These are phyloP conservation scores for Seminavis robusta DNA, from an alignment of 108 stramenopile genomes.

Conservation along the genomic window DNA sequence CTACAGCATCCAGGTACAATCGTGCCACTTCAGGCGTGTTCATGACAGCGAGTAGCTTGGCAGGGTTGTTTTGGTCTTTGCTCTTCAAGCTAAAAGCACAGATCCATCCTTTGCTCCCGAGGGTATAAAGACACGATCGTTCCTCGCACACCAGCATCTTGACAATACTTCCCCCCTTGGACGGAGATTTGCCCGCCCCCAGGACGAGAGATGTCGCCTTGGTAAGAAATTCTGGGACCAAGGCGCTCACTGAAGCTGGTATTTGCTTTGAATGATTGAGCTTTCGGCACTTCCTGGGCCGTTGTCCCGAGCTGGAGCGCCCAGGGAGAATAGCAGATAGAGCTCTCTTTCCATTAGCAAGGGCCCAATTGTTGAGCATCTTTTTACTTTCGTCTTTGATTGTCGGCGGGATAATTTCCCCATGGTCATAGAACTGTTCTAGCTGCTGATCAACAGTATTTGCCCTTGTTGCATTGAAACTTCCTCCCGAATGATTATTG, in stretches of 20 bases:
- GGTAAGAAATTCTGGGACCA: constrained; percentile 62
- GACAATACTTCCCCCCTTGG: constrained; percentile 71
- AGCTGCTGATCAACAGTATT: constrained; percentile 25
- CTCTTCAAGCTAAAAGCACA: constrained; percentile 64
- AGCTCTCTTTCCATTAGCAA: too few relatives aligned
- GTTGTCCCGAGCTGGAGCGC: too few relatives aligned
- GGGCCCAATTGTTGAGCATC: too few relatives aligned
- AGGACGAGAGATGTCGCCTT: constrained; percentile 42
- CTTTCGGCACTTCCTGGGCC: constrained; percentile 78
- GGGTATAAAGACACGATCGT: constrained; percentile 66
- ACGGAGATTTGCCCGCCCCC: constrained; percentile 43
- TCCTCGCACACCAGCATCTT: constrained; percentile 67
- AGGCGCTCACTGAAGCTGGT: constrained; percentile 27
- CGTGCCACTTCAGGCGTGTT: constrained; percentile 59
- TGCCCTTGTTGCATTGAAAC: constrained; percentile 1
- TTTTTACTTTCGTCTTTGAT: neutral
- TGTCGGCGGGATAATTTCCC: constrained; percentile 3
- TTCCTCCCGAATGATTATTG: constrained; percentile 1
- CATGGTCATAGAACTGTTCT: constrained; percentile 47
- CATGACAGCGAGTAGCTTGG: constrained; percentile 49
- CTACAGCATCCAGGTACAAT: constrained; percentile 71
- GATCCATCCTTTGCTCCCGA: constrained; percentile 70
- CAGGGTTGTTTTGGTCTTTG: constrained; percentile 8
- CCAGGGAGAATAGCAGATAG: too few relatives aligned
- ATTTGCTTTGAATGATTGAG: constrained; percentile 62